A percentile compares a stretch with the other conserved stretches of the same genome.
phyloP scores from a whole-genome alignment of 1,139 yeast genomes.

The Pichia cactophila region DNA sequence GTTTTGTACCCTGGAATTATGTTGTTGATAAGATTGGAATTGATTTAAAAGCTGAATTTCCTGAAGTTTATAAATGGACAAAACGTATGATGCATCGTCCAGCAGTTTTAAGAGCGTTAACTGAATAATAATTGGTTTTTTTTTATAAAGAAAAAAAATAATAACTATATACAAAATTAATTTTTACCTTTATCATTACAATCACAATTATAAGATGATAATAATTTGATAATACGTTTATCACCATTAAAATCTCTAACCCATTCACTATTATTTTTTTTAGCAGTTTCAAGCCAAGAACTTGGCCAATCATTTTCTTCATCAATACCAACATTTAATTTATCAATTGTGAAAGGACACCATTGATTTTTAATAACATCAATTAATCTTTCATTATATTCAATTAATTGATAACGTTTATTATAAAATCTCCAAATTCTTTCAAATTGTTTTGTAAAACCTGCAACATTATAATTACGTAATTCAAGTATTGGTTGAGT shows the following conservation, averaged over 20 bases:
- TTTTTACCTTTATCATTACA: neutral
- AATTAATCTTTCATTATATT: conserved; percentile 55
- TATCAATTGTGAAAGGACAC: conserved; percentile 50
- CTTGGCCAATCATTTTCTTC: conserved; percentile 93
- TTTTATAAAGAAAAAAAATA: neutral
- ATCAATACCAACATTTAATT: conserved; percentile 45
- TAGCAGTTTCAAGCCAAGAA: conserved; percentile 71
- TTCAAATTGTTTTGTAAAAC: conserved; percentile 69
- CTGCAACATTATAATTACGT: conserved; percentile 68
- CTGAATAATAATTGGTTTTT: conserved; percentile 5
- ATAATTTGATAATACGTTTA: conserved; percentile 49
- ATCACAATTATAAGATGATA: conserved; percentile 41
- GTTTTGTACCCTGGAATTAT: conserved; percentile 95
- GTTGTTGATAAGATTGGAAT: conserved; percentile 91
- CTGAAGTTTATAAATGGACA: conserved; percentile 96
- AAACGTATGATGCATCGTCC: conserved; percentile 87
- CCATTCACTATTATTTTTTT: conserved; percentile 79
- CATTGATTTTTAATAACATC: conserved; percentile 31
- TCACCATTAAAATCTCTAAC: conserved; percentile 68
- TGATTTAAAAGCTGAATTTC: conserved; percentile 78
- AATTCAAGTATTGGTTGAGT: conserved; percentile 71
- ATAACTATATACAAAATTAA: neutral
- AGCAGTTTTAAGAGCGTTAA: conserved; percentile 67
- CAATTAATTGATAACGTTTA: conserved; percentile 63
- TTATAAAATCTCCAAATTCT: conserved; percentile 76